Conservation (phyloP, 177 flowering plant genomes). For the Vitis hybrid region DNA sequence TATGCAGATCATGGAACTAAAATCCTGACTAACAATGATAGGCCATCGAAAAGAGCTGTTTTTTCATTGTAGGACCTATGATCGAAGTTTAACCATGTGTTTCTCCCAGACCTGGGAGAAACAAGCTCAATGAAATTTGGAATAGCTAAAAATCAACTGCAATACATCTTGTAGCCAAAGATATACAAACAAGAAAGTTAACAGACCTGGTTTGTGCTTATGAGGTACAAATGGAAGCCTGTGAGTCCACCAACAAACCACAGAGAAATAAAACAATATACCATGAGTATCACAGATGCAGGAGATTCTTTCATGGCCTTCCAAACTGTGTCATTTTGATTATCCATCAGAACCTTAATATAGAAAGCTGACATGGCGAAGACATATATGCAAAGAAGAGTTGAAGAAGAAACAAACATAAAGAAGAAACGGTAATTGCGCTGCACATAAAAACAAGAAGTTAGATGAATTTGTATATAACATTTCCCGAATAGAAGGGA, state of each 20-base stretch:
- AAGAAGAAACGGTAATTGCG: constrained; percentile 87
- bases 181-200: constrained; percentile 1
- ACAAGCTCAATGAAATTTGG: neutral
- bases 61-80: neutral
- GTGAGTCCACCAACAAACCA: constrained; percentile 98
- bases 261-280: constrained; percentile 67
- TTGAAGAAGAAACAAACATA: constrained; percentile 76
- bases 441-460: constrained; percentile 37
- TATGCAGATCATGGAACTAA: neutral
- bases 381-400: constrained; percentile 73
- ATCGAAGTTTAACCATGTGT: neutral
- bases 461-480: neutral
- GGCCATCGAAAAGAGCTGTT: neutral
- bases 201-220: constrained; percentile 79
- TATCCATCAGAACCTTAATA: constrained; percentile 59
- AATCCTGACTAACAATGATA: neutral
- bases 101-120: neutral
- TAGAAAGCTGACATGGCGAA: constrained; percentile 63
- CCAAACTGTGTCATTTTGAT: constrained; percentile 53
- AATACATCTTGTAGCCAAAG: neutral
- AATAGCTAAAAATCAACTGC: neutral
- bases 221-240: constrained; percentile 80
- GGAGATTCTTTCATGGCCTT: constrained; percentile 71
- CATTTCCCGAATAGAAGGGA: neutral
- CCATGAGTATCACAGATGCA: constrained; percentile 67